Percentiles rank a stretch among this genome's conserved stretches.
phyloP scores from a whole-genome alignment of 805 yeast species.

The Clavispora vitiphila region DNA sequence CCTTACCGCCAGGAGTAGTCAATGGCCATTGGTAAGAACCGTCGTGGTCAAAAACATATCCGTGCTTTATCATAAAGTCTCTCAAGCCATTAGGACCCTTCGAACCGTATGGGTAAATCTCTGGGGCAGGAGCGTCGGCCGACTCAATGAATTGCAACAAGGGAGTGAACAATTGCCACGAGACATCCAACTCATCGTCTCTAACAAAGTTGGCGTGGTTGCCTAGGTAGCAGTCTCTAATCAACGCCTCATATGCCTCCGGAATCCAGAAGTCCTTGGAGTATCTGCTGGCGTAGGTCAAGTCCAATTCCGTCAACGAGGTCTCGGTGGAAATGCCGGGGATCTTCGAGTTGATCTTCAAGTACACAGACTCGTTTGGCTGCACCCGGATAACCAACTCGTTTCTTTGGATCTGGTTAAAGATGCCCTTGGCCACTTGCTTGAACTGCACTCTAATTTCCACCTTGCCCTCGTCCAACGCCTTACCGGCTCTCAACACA shows the following conservation, averaged over 20 bases:
- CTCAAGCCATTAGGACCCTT: constrained; percentile 75
- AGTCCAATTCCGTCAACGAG: constrained; percentile 82
- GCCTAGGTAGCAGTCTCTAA: constrained; percentile 83
- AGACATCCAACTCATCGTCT: constrained; percentile 92
- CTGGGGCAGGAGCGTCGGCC: constrained; percentile 61
- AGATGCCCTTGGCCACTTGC: constrained; percentile 78
- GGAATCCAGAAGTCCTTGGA: constrained; percentile 86
- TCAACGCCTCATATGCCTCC: constrained; percentile 94
- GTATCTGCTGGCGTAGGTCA: constrained; percentile 78
- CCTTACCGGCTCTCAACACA: constrained; percentile 94
- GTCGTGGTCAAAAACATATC: constrained; percentile 61
- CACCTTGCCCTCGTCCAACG: constrained; percentile 90
- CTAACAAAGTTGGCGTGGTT: constrained; percentile 97
- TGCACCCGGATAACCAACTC: constrained; percentile 92
- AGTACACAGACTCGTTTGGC: constrained; percentile 89
- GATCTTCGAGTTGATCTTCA: constrained; percentile 88
- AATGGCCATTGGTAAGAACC: constrained; percentile 89
- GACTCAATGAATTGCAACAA: constrained; percentile 75
- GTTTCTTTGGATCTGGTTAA: constrained; percentile 76
- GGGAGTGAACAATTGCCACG: constrained; percentile 94
- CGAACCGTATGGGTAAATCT: constrained; percentile 78
- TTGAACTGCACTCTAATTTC: constrained; percentile 92
- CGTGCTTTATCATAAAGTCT: constrained; percentile 60
- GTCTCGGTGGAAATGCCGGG: constrained; percentile 87
- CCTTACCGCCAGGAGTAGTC: constrained; percentile 45